Evolutionary conservation across 495 filamentous ascomycete species (phyloP), one percentile per base, ranked within the genome.

Genomic region (Bacidia rubella): DNA sequence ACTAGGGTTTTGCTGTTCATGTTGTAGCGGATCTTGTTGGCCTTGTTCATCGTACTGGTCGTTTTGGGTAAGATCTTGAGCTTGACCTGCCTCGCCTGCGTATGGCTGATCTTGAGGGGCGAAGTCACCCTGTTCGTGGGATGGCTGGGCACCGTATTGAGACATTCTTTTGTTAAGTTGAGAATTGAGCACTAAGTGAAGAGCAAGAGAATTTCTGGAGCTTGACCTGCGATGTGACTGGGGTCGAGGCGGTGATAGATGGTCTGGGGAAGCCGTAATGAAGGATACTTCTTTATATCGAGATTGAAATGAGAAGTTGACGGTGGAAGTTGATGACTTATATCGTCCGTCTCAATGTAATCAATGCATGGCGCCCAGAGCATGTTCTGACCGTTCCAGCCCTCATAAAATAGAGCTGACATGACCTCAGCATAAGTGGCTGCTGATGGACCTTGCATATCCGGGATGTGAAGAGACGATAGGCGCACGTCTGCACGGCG

Each of bases 81-180:
- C 24, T 22, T 55, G 35, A 27, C 32, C 49, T 22, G 26, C 24
- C 32, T 42, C n/a, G 41, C 41, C 20, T 9, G 9, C 15, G 20
- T 44, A n/a, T 9, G 12, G 17, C 17, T 44, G 15, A 17, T 44
- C 15, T 51, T 51, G 49, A 24, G 26, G 49, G 3, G 22, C 49
- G 41, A n/a, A 39, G 20, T 21, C 12, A 21, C 17, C 39, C 12
- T 51, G 41, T 5, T 47, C 53, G 40, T 42, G 32, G 19, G 41
- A 29, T 39, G 50, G 53, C 23, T 44, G 53, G 22, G 22, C 41
- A 26, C 53, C 53, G 53, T 55, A 51, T 55, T 55, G 53, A 55
- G 53, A 55, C 53, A 55, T 55, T 51, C 47, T 55, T 23, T 55
- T 55, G 15, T 35, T 49, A 21, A 55, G 53, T 55, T 55, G 53